Conservation (phyloP, 495 filamentous ascomycete genomes). For the Hypomontagnella monticulosa region DNA sequence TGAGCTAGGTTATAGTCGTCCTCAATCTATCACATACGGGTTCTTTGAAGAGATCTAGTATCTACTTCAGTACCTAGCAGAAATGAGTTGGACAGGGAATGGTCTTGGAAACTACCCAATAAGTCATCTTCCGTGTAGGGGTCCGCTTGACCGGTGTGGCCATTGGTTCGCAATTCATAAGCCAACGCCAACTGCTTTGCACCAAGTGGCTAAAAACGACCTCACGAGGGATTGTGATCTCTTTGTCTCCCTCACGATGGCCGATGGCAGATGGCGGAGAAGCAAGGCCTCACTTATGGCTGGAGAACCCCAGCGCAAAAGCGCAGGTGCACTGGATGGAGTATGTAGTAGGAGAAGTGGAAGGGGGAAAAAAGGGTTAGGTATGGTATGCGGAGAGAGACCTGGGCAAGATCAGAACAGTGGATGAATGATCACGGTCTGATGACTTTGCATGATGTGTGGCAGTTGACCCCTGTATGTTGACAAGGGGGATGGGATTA, state of each 20-base stretch:
- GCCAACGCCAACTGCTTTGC: too few species aligned
- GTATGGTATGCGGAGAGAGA: slow-evolving; percentile 13
- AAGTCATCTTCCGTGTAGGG: slow-evolving; percentile 10
- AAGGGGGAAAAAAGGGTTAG: slow-evolving; percentile 4
- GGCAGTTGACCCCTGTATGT: slow-evolving; percentile 34
- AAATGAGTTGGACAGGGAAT: background rate
- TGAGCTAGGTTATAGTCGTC: slow-evolving; percentile 9
- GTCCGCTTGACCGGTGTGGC: background rate
- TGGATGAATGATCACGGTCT: slow-evolving; percentile 37
- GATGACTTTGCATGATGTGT: slow-evolving; percentile 40
- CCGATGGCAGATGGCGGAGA: too few species aligned
- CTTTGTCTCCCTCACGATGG: background rate
- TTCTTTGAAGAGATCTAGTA: slow-evolving; percentile 12
- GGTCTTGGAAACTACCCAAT: slow-evolving; percentile 2
- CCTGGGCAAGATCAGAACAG: slow-evolving; percentile 24
- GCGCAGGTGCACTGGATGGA: too few species aligned
- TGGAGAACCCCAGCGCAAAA: background rate
- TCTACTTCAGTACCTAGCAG: background rate
- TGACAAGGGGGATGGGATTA: slow-evolving; percentile 26
- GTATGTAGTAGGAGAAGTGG: background rate
- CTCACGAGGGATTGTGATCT: too few species aligned
- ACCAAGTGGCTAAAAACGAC: too few species aligned
- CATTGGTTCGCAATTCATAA: background rate
- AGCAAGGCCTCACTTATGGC: background rate
- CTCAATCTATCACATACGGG: slow-evolving; percentile 8